Percentiles rank a stretch among this genome's conserved stretches.
phyloP scores from a whole-genome alignment of 768 basidiomycete genomes.

The Pleurotus tuber-regium region DNA sequence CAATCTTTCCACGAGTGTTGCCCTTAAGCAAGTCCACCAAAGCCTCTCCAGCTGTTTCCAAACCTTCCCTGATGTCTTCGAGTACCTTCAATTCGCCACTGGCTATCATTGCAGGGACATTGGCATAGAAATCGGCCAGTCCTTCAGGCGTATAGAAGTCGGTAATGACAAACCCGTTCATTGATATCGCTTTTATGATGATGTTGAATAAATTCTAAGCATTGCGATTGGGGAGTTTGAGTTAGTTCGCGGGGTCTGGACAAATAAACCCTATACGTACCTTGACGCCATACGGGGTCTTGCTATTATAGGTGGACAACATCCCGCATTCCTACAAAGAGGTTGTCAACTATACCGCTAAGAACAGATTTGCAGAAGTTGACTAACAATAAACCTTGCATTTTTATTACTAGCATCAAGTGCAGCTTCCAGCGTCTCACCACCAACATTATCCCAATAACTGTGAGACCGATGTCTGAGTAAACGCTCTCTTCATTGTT shows the following conservation, averaged over 20 bases:
- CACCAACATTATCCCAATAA: slow-evolving; percentile 32
- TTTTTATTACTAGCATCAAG: slow-evolving; percentile 29
- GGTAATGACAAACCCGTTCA: slow-evolving; percentile 34
- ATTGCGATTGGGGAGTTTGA: too few species aligned
- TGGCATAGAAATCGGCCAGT: slow-evolving; percentile 27
- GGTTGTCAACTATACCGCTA: background rate
- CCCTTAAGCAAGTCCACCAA: too few species aligned
- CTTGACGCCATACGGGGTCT: background rate
- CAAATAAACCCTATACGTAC: background rate
- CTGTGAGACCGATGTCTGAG: background rate
- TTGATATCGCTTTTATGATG: slow-evolving; percentile 31
- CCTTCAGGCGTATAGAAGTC: slow-evolving; percentile 22
- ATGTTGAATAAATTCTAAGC: slow-evolving; percentile 31
- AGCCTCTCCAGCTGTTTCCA: background rate
- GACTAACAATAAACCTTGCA: slow-evolving; percentile 33
- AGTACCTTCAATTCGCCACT: slow-evolving; percentile 27
- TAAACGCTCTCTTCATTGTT: background rate
- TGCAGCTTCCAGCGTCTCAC: slow-evolving; percentile 42
- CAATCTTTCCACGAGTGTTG: too few species aligned
- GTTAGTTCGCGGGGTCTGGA: slow-evolving; percentile 21
- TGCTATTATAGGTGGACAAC: slow-evolving; percentile 18
- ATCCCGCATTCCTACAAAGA: slow-evolving; percentile 25
- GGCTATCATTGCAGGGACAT: slow-evolving; percentile 28
- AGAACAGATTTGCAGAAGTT: background rate
- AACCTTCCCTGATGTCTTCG: background rate